A percentile compares a stretch with the other conserved stretches of the same genome.
phyloP scores from a whole-genome alignment of 164 flowering plant species.

The Nymphaea thermarum region DNA sequence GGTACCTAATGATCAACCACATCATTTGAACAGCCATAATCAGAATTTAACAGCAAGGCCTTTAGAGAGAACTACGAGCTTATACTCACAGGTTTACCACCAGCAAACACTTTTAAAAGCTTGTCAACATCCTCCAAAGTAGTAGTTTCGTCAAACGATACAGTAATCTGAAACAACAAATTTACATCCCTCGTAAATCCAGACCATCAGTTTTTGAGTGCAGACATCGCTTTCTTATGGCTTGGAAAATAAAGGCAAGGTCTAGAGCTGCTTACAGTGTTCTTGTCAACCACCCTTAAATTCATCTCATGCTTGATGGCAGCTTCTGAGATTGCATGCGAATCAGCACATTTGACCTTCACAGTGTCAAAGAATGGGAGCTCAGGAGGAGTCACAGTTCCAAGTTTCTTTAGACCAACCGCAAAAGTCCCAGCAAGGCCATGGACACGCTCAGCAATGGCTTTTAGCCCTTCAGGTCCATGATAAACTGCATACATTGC shows the following conservation, averaged over 20 bases:
- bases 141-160: slow-evolving; percentile 86
- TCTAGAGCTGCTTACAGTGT: slow-evolving; percentile 42
- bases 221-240: too few species aligned
- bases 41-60: not conserved
- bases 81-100: slow-evolving; percentile 71
- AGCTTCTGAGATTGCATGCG: slow-evolving; percentile 67
- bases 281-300: slow-evolving; percentile 59
- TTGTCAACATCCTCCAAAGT: slow-evolving; percentile 88
- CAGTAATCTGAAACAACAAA: slow-evolving; percentile 61
- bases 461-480: slow-evolving; percentile 92
- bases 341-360: slow-evolving; percentile 66
- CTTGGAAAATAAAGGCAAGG: not conserved
- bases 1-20: slow-evolving; percentile 35
- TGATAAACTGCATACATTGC: slow-evolving; percentile 98
- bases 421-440: slow-evolving; percentile 89
- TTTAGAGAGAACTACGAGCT: not conserved
- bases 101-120: slow-evolving; percentile 68
- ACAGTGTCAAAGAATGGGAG: slow-evolving; percentile 97
- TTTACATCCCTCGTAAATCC: not conserved
- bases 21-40: not conserved
- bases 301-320: slow-evolving; percentile 70
- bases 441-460: slow-evolving; percentile 64
- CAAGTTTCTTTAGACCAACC: slow-evolving; percentile 74
- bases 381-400: slow-evolving; percentile 66
- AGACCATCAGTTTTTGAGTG: too few species aligned